Evolutionary conservation across 2,329 filamentous ascomycete species (phyloP), one percentile per base, ranked within the genome.

Genomic region (Hortaea werneckii): DNA sequence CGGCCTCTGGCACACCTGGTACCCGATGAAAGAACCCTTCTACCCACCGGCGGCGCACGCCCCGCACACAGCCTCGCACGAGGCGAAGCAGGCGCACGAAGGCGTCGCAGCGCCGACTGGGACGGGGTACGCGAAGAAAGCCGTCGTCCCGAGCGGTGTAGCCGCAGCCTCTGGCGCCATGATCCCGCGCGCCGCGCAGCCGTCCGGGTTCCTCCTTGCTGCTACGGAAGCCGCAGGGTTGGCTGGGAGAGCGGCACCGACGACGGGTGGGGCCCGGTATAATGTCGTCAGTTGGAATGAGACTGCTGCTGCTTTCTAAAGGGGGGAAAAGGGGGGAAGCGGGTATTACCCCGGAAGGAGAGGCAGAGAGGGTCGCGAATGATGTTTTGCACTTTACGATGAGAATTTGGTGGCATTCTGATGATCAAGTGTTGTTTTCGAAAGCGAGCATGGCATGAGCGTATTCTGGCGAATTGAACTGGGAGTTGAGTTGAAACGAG

Each of bases 1-100:
- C 43, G 68, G 68, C n/a, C 52, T 67, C 54, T 71, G 68, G 67
- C 67, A 71, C 48, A 71, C 68, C 5, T 57, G 49, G 20, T 71
- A 71, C 50, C 54, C 57, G 7, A 35, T 51, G 10, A 39, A 20
- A 6, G 13, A 13, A 10, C 37, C 7, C 7, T 39, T 12, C 37
- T n/a, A 10, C 9, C 37, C 37, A 35, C 29, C 20, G 9, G 9
- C 37, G 8, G 10, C 9, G 10, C 20, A 10, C 37, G 10, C 9
- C 9, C 10, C 2, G 10, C 8, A 40, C 37, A 40, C 37, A 9
- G 37, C 37, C 13, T 20, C 37, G 20, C 10, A 12, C 11, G 37
- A 9, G 10, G 10, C 10, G 37, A 9, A 2, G 9, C 32, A n/a
- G 9, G 32, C 32, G 9, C 8, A 35, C 32, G n/a, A 9, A 9